These are phyloP conservation scores for Sporisorium exsertum DNA, from an alignment of 1,284 basidiomycete species.

Conservation along the genomic window DNA sequence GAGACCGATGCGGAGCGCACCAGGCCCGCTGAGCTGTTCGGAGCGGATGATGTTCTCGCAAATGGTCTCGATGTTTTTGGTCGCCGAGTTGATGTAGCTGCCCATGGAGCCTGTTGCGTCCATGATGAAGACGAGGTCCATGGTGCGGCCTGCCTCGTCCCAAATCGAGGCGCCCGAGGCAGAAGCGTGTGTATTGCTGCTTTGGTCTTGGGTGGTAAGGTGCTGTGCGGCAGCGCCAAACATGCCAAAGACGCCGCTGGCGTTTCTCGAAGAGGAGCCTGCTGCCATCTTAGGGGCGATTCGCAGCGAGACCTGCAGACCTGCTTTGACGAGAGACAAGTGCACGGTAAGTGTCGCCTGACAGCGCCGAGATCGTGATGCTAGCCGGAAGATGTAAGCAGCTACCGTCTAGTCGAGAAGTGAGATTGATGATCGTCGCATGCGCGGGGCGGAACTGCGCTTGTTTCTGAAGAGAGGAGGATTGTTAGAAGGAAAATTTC, in stretches of 20 bases:
- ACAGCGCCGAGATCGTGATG: background rate
- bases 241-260: constrained; percentile 58
- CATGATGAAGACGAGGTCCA: constrained; percentile 68
- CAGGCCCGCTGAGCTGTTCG: constrained; percentile 83
- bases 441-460: background rate
- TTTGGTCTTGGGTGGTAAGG: constrained; percentile 33
- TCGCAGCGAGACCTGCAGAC: background rate
- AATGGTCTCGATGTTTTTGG: constrained; percentile 96
- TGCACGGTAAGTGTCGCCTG: background rate
- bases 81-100: constrained; percentile 74
- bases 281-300: constrained; percentile 20
- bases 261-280: constrained; percentile 29
- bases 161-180: constrained; percentile 27
- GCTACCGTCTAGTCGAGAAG: background rate
- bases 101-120: constrained; percentile 69
- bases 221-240: constrained; percentile 60
- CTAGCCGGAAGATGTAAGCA: background rate
- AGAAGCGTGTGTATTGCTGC: constrained; percentile 14
- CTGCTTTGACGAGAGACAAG: background rate
- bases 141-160: constrained; percentile 43
- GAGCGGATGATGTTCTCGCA: constrained; percentile 96
- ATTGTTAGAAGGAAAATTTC: background rate
- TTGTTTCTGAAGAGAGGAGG: background rate
- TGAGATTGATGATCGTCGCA: background rate
- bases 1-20: constrained; percentile 77